Conservation (phyloP, 331 rosid genomes). For the Phaseolus coccineus region DNA sequence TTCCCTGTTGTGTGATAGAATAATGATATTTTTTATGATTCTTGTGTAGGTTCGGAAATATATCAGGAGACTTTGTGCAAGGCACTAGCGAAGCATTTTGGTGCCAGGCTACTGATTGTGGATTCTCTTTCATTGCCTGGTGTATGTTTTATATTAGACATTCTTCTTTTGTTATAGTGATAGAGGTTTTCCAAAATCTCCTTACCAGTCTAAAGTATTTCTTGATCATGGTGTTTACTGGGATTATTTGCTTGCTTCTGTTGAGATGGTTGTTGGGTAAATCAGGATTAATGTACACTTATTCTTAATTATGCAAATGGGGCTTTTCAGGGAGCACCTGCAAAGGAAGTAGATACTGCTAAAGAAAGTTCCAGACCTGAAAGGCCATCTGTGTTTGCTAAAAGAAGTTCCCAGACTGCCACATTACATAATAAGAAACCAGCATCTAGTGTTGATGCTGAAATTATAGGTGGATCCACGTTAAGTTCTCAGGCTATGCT, state of each 20-base stretch:
- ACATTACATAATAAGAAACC: slow-evolving; percentile 74
- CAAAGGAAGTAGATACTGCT: slow-evolving; percentile 65
- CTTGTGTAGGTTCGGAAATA: slow-evolving; percentile 86
- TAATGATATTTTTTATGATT: slow-evolving; percentile 34
- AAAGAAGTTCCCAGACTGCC: slow-evolving; percentile 64
- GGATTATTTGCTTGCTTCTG: slow-evolving; percentile 22
- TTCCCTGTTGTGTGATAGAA: background rate
- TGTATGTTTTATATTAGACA: slow-evolving; percentile 61
- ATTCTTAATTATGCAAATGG: slow-evolving; percentile 36
- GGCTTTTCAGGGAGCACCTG: slow-evolving; percentile 63
- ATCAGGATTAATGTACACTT: slow-evolving; percentile 11
- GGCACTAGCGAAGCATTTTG: slow-evolving; percentile 95
- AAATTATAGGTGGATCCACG: slow-evolving; percentile 83
- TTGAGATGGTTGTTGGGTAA: slow-evolving; percentile 34
- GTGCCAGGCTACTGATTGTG: slow-evolving; percentile 73
- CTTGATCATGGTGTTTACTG: slow-evolving; percentile 11
- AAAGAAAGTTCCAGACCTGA: slow-evolving; percentile 79
- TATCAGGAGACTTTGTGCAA: slow-evolving; percentile 88
- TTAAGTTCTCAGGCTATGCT: slow-evolving; percentile 76
- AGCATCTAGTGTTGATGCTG: slow-evolving; percentile 89
- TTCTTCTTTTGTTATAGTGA: slow-evolving; percentile 24
- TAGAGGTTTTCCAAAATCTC: slow-evolving; percentile 24
- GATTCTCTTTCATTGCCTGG: slow-evolving; percentile 88
- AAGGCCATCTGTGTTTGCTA: slow-evolving; percentile 58
- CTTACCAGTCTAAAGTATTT: slow-evolving; percentile 16